These are phyloP conservation scores for Pichia sporocuriosa DNA, from an alignment of 805 yeast species.

Conservation along the genomic window DNA sequence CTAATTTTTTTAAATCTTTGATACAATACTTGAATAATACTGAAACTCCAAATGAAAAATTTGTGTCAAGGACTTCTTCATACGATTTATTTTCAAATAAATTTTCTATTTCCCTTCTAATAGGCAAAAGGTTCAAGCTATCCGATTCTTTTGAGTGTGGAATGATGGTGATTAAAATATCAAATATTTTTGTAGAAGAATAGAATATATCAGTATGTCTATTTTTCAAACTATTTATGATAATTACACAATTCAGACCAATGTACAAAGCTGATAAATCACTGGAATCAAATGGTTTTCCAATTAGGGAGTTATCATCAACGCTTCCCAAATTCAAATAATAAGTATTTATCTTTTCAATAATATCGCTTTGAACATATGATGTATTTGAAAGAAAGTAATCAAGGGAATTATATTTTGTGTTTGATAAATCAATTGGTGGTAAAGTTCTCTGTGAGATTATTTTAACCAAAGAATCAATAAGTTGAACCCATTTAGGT, in stretches of 20 bases:
- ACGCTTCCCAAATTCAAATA: slow-evolving; percentile 9
- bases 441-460: slow-evolving; percentile 61
- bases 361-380: slow-evolving; percentile 12
- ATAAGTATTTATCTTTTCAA: slow-evolving; percentile 14
- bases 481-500: slow-evolving; percentile 34
- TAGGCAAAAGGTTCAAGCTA: slow-evolving; percentile 26
- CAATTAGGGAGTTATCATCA: not conserved
- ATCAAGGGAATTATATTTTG: slow-evolving; percentile 9
- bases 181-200: slow-evolving; percentile 30
- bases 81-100: slow-evolving; percentile 11
- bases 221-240: slow-evolving; percentile 13
- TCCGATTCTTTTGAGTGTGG: slow-evolving; percentile 31
- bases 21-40: slow-evolving; percentile 34
- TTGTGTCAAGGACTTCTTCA: slow-evolving; percentile 16
- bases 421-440: slow-evolving; percentile 42
- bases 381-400: slow-evolving; percentile 2
- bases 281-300: slow-evolving; percentile 36
- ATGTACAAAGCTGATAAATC: slow-evolving; percentile 38
- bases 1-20: slow-evolving; percentile 25
- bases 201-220: slow-evolving; percentile 22
- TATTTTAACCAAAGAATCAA: slow-evolving; percentile 39
- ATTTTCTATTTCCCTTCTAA: slow-evolving; percentile 26
- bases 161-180: slow-evolving; percentile 36
- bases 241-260: slow-evolving; percentile 24
- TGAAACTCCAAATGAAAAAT: slow-evolving; percentile 38